Conservation (phyloP, 2,329 filamentous ascomycete species). For the Neonectria coccinea region DNA sequence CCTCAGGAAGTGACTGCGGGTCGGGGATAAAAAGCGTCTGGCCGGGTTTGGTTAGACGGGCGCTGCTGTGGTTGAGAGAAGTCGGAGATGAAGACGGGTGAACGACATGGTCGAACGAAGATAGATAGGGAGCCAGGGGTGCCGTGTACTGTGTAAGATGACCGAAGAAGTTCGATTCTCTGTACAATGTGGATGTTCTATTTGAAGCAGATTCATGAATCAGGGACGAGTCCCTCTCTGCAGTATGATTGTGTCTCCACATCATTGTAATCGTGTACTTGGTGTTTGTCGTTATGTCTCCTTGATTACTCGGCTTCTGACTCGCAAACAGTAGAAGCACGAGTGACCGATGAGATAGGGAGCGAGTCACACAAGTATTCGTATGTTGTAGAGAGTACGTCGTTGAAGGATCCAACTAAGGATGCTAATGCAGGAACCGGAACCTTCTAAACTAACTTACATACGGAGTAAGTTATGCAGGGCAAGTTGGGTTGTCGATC, state of each 20-base stretch:
- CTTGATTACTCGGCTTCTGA: neutral
- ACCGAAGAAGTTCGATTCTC: conserved; percentile 5
- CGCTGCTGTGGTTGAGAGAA: neutral
- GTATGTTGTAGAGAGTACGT: neutral
- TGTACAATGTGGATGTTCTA: conserved; percentile 12
- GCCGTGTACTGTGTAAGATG: conserved; percentile 24
- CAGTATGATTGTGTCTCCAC: neutral
- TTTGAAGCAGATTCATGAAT: conserved; percentile 15
- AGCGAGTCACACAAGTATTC: neutral
- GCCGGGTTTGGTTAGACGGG: neutral
- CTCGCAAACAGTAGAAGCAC: neutral
- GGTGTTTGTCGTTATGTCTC: neutral
- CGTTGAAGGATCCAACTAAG: neutral
- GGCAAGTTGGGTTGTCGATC: conserved; percentile 4
- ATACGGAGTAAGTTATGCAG: neutral
- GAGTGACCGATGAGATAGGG: conserved; percentile 8
- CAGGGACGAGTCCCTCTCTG: neutral
- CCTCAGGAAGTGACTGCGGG: neutral
- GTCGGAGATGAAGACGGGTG: neutral
- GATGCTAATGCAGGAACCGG: conserved; percentile 15
- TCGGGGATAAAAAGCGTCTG: neutral
- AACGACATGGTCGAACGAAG: neutral
- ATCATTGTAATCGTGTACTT: conserved; percentile 8
- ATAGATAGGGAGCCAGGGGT: conserved; percentile 1
- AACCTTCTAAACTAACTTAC: neutral